Evolutionary conservation across 306 rosid species (phyloP), one percentile per base, ranked within the genome.

Genomic region (Sesbania bispinosa): DNA sequence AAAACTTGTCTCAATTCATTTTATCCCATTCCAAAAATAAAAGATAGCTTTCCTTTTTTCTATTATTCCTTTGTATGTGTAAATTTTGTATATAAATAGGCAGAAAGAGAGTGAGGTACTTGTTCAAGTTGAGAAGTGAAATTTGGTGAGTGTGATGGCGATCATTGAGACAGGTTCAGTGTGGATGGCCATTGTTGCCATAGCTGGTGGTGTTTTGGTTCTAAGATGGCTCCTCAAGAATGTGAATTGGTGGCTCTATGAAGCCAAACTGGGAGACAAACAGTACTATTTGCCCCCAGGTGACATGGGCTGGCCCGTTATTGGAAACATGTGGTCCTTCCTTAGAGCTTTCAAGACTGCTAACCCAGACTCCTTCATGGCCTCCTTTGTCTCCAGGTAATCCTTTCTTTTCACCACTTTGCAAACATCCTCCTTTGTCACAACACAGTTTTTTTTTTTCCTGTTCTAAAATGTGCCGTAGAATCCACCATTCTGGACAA

Each of bases 321-420:
- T 92, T 26, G 98, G 98, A 6, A 92, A 92, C 60, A 92, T 92
- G 98, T 88, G 92, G 96, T 67, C 90, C 55, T 92, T 92, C 76
- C 98, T 92, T 18, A 7, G 46, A 51, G 96, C 96, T 30, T 92
- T 87, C 92, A 92, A 88, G 78, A 77, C 94, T 20, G 5, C 4
- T 15, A 14, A 80, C 2, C 98, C 98, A 27, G 98, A 89, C 16
- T 60, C 98, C 21, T 92, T 92, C 82, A 54, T 89, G 59, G 23
- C 76, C 23, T 73, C 89, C 50, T 65, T 80, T 24, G 60, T 82
- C 15, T 67, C 85, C 65, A 91, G 92, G 97, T 85, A 26, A n/a
- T n/a, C n/a, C 1, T 46, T 5, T 14, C 19, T 18, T 47, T 10
- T 47, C 11, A 48, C 29, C 11, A 19, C 27, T n/a, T n/a, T n/a